phyloP scores from a whole-genome alignment of 768 basidiomycete species.

The Pleurotus giganteus region DNA sequence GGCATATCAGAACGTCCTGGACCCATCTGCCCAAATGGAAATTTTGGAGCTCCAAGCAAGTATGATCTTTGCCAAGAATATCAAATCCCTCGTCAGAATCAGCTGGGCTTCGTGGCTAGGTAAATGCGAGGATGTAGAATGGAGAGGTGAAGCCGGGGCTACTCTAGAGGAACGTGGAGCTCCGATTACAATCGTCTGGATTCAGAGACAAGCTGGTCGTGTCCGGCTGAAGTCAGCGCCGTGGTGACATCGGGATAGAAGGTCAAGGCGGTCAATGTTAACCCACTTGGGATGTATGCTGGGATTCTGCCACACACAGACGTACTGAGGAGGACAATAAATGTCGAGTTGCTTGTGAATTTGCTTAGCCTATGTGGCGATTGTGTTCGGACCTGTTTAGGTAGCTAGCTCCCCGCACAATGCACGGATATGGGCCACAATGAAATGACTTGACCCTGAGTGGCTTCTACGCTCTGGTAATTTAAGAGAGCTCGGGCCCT shows the following conservation, averaged over 20 bases:
- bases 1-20: conserved; percentile 5
- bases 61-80: conserved; percentile 38
- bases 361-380: too few relatives aligned
- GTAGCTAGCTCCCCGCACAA: too few relatives aligned
- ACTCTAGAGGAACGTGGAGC: neutral
- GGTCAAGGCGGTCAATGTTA: too few relatives aligned
- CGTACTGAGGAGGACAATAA: too few relatives aligned
- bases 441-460: too few relatives aligned
- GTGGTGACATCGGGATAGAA: conserved; percentile 25
- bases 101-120: conserved; percentile 54
- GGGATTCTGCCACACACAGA: too few relatives aligned
- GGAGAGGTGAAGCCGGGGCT: conserved; percentile 10
- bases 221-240: conserved; percentile 41
- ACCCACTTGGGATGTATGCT: too few relatives aligned
- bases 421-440: too few relatives aligned
- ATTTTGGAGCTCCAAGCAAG: conserved; percentile 47
- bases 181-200: conserved; percentile 36
- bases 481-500: conserved; percentile 1
- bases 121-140: conserved; percentile 15
- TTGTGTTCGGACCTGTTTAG: too few relatives aligned
- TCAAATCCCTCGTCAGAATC: conserved; percentile 42
- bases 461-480: neutral
- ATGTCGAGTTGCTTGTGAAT: too few relatives aligned
- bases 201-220: conserved; percentile 37
- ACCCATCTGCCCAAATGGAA: conserved; percentile 29